phyloP scores from a whole-genome alignment of 2,329 filamentous ascomycete species.

The Thermothelomyces thermophilus region DNA sequence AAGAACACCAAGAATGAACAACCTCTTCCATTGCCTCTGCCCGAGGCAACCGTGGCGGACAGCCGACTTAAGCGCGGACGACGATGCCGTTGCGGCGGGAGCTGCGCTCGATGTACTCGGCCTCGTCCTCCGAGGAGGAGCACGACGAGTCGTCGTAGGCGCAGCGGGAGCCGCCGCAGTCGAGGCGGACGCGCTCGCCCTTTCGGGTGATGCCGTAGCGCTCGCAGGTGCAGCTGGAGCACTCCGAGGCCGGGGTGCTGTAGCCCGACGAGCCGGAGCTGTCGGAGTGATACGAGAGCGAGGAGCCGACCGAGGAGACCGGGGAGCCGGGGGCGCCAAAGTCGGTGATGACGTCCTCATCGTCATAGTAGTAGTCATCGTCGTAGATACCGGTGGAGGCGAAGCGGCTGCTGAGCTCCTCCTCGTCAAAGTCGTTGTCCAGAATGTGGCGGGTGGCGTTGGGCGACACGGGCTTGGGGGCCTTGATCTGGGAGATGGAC shows the following conservation, averaged over 20 bases:
- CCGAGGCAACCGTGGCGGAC: conserved; percentile 20
- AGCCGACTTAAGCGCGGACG: conserved; percentile 36
- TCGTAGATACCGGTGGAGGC: conserved; percentile 53
- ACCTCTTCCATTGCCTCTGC: conserved; percentile 25
- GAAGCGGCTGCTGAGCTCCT: conserved; percentile 74
- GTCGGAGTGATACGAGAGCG: conserved; percentile 65
- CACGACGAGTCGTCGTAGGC: conserved; percentile 60
- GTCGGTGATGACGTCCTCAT: conserved; percentile 50
- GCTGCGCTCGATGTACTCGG: conserved; percentile 48
- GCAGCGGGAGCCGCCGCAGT: conserved; percentile 86
- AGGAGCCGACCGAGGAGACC: conserved; percentile 61
- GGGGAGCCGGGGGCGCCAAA: conserved; percentile 49
- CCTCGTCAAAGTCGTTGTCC: conserved; percentile 69
- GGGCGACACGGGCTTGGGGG: conserved; percentile 83
- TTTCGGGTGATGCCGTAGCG: conserved; percentile 93
- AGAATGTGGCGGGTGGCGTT: conserved; percentile 84
- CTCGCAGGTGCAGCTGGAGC: conserved; percentile 82
- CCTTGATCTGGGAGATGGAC: conserved; percentile 81
- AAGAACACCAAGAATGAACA: no score
- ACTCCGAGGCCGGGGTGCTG: conserved; percentile 70
- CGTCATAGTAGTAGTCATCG: conserved; percentile 39
- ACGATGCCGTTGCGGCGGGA: conserved; percentile 60
- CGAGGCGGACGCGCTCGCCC: conserved; percentile 89
- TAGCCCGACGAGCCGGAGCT: conserved; percentile 70
- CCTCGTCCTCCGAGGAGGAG: conserved; percentile 59